Base-by-base conservation (phyloP, 495 filamentous ascomycete species). In the Penicillium cinerascens region DNA sequence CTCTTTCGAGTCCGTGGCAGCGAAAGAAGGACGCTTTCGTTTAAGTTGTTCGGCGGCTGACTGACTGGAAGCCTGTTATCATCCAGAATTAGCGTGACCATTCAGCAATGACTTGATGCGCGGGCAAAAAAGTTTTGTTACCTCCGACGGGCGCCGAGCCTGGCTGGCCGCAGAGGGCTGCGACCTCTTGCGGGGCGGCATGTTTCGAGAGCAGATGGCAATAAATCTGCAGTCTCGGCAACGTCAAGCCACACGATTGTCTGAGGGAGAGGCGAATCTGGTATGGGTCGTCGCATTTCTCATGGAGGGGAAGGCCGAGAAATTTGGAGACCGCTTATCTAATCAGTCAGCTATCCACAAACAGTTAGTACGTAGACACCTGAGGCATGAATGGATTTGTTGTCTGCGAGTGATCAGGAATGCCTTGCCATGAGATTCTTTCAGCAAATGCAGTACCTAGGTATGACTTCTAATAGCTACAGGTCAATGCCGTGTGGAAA, bases 151-250 rank as follows among this genome's bases (percentile, higher is more conserved):
- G 35, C 54, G 59, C 42, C 59, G 59, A 42, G 47, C 46, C 22
- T 61, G 46, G 29, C 50, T 54, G 22, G 59, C 57, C 51, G 61
- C 61, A 49, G 61, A 51, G 41, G 66, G 50, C 53, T 65, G 64
- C 37, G 59, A 52, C 59, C 58, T 64, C 51, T 53, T 67, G 53
- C 64, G 66, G 51, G 64, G 66, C 47, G 66, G 61, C 66, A 69
- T 69, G 20, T 46, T 33, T 49, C 52, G 39, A 36, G 22, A 23
- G 42, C 51, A 45, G 21, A 44, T 21, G 3, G 44, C 17, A 39
- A 29, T 44, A 36, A 25, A 45, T 17, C 38, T 21, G 6, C 10
- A 21, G 16, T 39, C 35, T 40, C 48, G 21, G 5, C 35, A 26
- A 51, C 49, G 46, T 35, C 48, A 60, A 42, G 50, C 52, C 52